phyloP scores from a whole-genome alignment of 768 basidiomycete species.

The Russula dissimulans region DNA sequence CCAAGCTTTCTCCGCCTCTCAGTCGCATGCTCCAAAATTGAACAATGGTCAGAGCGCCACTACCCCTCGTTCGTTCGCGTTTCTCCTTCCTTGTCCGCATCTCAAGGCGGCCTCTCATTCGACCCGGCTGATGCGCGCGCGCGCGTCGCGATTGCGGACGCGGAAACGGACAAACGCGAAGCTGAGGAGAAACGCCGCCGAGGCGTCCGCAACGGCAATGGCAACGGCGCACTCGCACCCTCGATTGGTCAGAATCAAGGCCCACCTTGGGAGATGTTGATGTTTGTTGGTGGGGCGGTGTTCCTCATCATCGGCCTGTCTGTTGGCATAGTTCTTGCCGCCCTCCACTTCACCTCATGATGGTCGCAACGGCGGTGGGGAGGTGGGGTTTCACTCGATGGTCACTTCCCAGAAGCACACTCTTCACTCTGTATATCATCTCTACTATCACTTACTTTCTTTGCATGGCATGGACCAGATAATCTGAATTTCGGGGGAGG shows the following conservation, averaged over 20 bases:
- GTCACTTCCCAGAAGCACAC: neutral
- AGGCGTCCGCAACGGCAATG: slow-evolving; percentile 7
- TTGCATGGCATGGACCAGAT: neutral
- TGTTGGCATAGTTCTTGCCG: slow-evolving; percentile 14
- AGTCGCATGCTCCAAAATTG: slow-evolving; percentile 77
- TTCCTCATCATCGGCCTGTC: slow-evolving; percentile 17
- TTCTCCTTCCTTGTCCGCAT: neutral
- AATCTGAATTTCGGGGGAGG: neutral
- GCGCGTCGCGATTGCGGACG: slow-evolving; percentile 36
- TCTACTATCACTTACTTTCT: neutral
- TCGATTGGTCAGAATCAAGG: neutral
- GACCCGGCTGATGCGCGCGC: slow-evolving; percentile 51
- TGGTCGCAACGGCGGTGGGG: neutral
- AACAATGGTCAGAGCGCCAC: slow-evolving; percentile 87
- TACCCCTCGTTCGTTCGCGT: slow-evolving; percentile 82
- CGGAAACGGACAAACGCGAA: slow-evolving; percentile 30
- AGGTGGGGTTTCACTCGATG: neutral
- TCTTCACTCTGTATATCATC: neutral
- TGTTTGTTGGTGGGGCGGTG: slow-evolving; percentile 18
- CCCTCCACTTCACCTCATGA: slow-evolving; percentile 15
- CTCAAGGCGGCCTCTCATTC: slow-evolving; percentile 23
- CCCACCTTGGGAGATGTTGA: slow-evolving; percentile 23
- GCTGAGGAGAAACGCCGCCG: slow-evolving; percentile 33
- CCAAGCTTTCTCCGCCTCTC: slow-evolving; percentile 80
- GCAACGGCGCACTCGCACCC: neutral